Evolutionary conservation across 257 asterid genomes (phyloP), one percentile per base, ranked within the genome.

Genomic region (Solanum clarkiae): DNA sequence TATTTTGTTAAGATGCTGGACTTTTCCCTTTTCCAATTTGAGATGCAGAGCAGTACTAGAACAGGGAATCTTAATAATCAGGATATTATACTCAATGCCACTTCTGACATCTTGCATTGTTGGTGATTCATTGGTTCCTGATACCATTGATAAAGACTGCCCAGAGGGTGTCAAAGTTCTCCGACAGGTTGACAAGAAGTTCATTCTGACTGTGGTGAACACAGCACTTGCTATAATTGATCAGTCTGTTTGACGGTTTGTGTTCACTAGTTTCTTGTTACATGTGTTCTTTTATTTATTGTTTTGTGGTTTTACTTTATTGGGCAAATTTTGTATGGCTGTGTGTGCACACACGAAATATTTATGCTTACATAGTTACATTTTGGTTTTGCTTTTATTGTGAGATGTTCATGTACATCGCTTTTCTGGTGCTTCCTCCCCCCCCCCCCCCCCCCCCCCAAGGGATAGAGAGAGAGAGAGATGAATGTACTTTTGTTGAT

Each of bases 101-200:
- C 92, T 82, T 96, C 96, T 26, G 92, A 29, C 66, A 63, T 88
- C 87, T 91, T 92, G 92, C 91, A 90, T 87, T 87, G 87, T 91
- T 75, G 92, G 94, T 36, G 94, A 90, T 84, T 89, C 93, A 81
- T 80, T 96, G 88, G 87, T 93, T 88, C 98, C 98, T 75, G 90
- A 89, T 87, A 91, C 63, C 12, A 94, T 95, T 65, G 95, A 90
- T 88, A 92, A 92, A 92, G 89, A 87, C 60, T 92, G 91, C 89
- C 93, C 95, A 86, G 93, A 91, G 87, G 87, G 88, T 87, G 97
- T 96, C 86, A 90, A 89, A 88, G 97, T 96, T 91, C 99, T 96
- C 85, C 91, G 84, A 84, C 98, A 95, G 91, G 97, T 95, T 84
- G 98, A 96, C 87, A 93, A 93, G 94, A 96, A 96, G 91, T 96